Conservation (phyloP, 768 basidiomycete species). For the Lyophyllum shimeji region DNA sequence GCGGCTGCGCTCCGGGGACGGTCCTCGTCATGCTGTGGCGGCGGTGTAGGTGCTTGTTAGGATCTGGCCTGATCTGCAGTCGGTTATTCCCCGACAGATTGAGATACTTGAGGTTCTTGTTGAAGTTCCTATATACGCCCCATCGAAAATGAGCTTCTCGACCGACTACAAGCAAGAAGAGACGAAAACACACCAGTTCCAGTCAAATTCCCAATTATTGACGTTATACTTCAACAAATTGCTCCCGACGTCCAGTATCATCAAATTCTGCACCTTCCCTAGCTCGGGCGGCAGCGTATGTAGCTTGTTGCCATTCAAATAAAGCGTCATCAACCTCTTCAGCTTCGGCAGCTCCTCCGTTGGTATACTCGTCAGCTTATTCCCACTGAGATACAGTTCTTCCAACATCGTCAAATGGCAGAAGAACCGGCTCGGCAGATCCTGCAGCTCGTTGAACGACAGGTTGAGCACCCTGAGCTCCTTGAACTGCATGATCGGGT, state of each 20-base stretch:
- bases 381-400: conserved; percentile 94
- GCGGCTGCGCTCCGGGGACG: conserved; percentile 22
- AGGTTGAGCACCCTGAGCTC: conserved; percentile 84
- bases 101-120: conserved; percentile 88
- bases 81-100: conserved; percentile 97
- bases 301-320: conserved; percentile 91
- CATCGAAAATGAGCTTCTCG: background rate
- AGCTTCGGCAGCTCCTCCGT: conserved; percentile 83
- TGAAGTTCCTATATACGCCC: conserved; percentile 89
- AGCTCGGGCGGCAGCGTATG: conserved; percentile 92
- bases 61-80: conserved; percentile 88
- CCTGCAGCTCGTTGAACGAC: conserved; percentile 92
- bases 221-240: conserved; percentile 96
- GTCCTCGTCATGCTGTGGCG: conserved; percentile 22
- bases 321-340: conserved; percentile 68
- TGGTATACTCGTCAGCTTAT: conserved; percentile 86
- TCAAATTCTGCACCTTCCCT: conserved; percentile 75
- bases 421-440: conserved; percentile 79
- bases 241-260: conserved; percentile 88
- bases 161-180: background rate
- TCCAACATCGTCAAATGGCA: conserved; percentile 67
- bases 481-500: conserved; percentile 70
- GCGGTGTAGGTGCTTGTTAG: conserved; percentile 30
- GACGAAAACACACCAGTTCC: conserved; percentile 83
- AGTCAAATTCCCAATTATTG: conserved; percentile 98